Base-by-base conservation (phyloP, 1,139 yeast species). In the Komagataea norvegica region DNA sequence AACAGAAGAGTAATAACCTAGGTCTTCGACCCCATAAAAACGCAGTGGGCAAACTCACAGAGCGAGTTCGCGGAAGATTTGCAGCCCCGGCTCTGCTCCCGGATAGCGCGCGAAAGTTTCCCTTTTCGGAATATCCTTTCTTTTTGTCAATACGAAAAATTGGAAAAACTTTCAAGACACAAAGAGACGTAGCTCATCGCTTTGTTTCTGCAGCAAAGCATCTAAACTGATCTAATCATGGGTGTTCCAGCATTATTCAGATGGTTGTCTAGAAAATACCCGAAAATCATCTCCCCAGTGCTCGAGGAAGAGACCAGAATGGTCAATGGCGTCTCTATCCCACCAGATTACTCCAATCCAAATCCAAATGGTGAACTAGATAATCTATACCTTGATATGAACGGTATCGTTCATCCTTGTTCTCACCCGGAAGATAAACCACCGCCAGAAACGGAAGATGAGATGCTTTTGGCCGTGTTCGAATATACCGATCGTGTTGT, bases 221-320 rank as follows among this genome's bases (percentile, higher is more conserved):
- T 11, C 17, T 8, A 11, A 19, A 19, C 6, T 6, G 14, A 11
- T 20, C 8, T 17, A 5, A 20, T n/a, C 14, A 72, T 72, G 78
- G 78, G 98, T 68, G 98, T 91, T 50, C 98, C 98, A 51, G 96
- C 98, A 31, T 80, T 93, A 56, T 93, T 89, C 64, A 75, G 98
- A 67, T 93, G 98, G 97, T 69, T 93, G 37, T 88, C 97, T 2
- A 65, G 79, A 46, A 88, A 89, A 60, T 93, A 89, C 57, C 97
- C 98, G 11, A 89, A 89, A 65, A 89, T 87, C 59, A 87, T 93
- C 38, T 77, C 94, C 0, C 93, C 95, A 0, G 96, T 87, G 10
- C 56, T 86, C 3, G 96, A 88, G 56, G 95, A 82, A 34, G 82
- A 77, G 15, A 65, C 75, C 0, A 65, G 64, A 13, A 54, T 61